Percentiles rank a stretch among this genome's conserved stretches.
Evolutionary conservation across 2,329 filamentous ascomycete species (phyloP).

Genomic region (Nothopassalora personata): DNA sequence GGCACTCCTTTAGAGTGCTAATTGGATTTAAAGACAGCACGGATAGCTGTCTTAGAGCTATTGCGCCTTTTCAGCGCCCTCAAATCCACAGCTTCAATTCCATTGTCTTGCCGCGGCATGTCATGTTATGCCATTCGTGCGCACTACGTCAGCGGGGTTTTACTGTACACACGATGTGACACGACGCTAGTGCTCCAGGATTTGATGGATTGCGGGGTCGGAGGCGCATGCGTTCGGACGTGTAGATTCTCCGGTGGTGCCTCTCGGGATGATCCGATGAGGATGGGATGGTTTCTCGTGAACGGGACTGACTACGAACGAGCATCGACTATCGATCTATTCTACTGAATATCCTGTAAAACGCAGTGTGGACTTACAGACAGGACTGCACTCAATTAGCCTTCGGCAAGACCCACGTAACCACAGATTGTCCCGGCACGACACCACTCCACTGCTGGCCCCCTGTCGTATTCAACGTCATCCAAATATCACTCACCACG

Average conservation of each 20-base stretch:
- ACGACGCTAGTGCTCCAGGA: neutral
- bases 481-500: conserved; percentile 6
- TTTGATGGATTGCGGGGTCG: neutral
- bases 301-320: no score
- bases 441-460: conserved; percentile 16
- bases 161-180: no score
- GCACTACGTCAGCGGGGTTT: neutral
- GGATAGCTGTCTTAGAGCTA: no score
- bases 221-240: neutral
- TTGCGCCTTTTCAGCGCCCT: no score
- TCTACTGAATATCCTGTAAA: no score
- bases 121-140: neutral
- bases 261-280: no score
- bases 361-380: no score
- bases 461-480: conserved; percentile 13
- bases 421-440: conserved; percentile 9
- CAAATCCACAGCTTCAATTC: neutral
- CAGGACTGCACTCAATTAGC: neutral
- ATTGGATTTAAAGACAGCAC: no score
- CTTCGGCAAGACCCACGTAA: conserved; percentile 17
- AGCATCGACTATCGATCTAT: neutral
- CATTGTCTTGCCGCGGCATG: neutral
- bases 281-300: no score
- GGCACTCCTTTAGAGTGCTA: no score
- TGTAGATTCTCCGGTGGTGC: no score